Conservation (phyloP, 2,329 filamentous ascomycete genomes). For the Neonectria punicea region DNA sequence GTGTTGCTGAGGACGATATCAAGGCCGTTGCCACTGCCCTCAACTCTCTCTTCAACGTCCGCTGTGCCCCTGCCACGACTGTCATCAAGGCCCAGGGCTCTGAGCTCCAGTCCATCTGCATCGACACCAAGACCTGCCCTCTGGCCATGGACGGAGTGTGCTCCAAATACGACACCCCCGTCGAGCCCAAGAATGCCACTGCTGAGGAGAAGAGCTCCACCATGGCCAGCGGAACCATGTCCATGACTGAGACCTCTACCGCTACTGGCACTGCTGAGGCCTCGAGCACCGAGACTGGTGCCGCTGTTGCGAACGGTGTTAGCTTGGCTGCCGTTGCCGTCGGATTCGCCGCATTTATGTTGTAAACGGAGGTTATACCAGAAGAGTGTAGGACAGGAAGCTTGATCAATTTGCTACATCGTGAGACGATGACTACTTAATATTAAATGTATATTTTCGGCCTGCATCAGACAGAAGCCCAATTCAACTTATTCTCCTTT, state of each 20-base stretch:
- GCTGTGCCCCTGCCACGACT: constrained; percentile 58
- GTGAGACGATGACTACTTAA: neutral
- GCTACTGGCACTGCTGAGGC: constrained; percentile 20
- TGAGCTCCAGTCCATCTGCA: constrained; percentile 67
- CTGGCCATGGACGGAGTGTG: constrained; percentile 59
- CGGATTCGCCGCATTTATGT: constrained; percentile 43
- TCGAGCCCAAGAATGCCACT: constrained; percentile 37
- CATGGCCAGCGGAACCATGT: constrained; percentile 22
- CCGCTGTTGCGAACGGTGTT: constrained; percentile 40
- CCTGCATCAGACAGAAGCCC: neutral
- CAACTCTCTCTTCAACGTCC: constrained; percentile 60
- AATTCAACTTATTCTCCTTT: too few species aligned
- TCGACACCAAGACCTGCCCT: constrained; percentile 58
- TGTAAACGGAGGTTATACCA: constrained; percentile 34
- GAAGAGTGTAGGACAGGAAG: neutral
- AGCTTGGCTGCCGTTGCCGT: constrained; percentile 41
- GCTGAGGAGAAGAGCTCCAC: constrained; percentile 20
- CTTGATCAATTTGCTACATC: neutral
- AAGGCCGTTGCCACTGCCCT: constrained; percentile 60
- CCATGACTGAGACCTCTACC: constrained; percentile 4
- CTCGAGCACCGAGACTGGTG: constrained; percentile 34
- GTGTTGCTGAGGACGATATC: constrained; percentile 65
- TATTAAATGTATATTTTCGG: neutral
- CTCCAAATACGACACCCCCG: constrained; percentile 51
- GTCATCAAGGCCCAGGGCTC: constrained; percentile 57